Evolutionary conservation across 1,284 basidiomycete species (phyloP), one percentile per base, ranked within the genome.

Genomic region (Austroboletus niveus): DNA sequence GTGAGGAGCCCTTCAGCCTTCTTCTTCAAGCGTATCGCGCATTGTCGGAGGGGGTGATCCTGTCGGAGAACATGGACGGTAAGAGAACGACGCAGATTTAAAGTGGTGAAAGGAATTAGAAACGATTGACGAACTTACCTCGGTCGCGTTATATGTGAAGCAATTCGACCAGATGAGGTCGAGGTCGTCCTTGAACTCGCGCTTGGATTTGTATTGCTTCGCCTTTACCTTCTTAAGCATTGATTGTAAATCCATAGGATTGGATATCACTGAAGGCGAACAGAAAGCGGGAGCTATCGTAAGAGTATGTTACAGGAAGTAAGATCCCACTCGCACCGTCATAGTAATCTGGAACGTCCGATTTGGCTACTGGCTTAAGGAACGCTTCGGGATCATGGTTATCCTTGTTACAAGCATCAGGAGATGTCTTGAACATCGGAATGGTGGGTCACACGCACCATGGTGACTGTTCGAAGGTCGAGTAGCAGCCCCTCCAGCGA

Each of bases 121-220:
- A 12, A 40, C 14, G 1, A 14, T 15, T 7, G 35, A 24, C 31
- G 20, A 17, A 76, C 84, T 54, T 61, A 93, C 94, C 71, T 93
- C 89, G 15, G 86, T 82, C 24, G 89, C 87, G 68, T 99, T 99
- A 72, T 98, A 99, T 11, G 81, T 82, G 60, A 90, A 81, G 69
- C 96, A 98, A 63, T 99, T 99, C 49, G 87, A 84, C 96, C 96
- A 99, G 60, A 99, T 98, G 55, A 97, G 81, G 60, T 96, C 91
- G 42, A 99, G 75, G 71, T 99, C 97, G 55, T 89, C 86, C 56
- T 88, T 87, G 70, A 99, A 99, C 63, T 96, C 90, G 55, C 83
- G 80, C 74, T 99, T 98, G 49, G 84, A 91, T 74, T 95, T 96
- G 81, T 98, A 98, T 48, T 82, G 79, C 66, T 90, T 91, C 46